Evolutionary conservation across 768 basidiomycete species (phyloP), one percentile per base, ranked within the genome.

Genomic region (Russula abietina): DNA sequence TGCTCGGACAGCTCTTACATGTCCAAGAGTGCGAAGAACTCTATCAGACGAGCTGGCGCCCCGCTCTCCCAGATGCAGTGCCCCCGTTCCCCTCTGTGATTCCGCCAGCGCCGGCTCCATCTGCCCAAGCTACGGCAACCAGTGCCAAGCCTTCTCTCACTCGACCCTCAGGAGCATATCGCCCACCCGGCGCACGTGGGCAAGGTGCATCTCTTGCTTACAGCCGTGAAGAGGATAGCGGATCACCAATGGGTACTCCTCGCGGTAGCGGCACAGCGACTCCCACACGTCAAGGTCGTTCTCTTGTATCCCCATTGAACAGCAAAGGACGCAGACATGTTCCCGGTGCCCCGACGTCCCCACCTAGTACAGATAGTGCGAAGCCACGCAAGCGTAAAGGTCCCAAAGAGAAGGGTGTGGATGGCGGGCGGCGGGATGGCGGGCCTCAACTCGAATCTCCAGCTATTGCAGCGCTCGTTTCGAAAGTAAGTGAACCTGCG

Each of bases 101-200:
- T 19, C 91, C 90, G 0, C 71, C 80, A 0, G 83, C 91, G 0
- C 93, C 93, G 0, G 73, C 79, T 0, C 85, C 91, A 0, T 80
- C 79, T 51, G 73, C 79, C 7, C 73, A 74, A 62, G 73, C 74
- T 30, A 75, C 79, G 22, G 79, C 76, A 2, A 78, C 80, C 2
- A 72, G 76, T 36, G 78, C 81, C 36, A 90, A 86, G 69, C 77
- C 87, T 0, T 74, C 77, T 0, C 74, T 81, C 4, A 65, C 82
- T 14, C 92, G 88, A 68, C 82, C 91, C 1, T 85, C 88, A 0
- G 95, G 92, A 19, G 91, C 95, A 0, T 98, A 98, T 73, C 81
- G 95, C 0, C 96, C 96, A 0, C 96, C 94, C 12, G 94, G 94
- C 12, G 93, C 94, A 1, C 82, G 96, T 6, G 96, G 96, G 0